Evolutionary conservation across 257 asterid genomes (phyloP).

Genomic region (Knoxia roxburghii): DNA sequence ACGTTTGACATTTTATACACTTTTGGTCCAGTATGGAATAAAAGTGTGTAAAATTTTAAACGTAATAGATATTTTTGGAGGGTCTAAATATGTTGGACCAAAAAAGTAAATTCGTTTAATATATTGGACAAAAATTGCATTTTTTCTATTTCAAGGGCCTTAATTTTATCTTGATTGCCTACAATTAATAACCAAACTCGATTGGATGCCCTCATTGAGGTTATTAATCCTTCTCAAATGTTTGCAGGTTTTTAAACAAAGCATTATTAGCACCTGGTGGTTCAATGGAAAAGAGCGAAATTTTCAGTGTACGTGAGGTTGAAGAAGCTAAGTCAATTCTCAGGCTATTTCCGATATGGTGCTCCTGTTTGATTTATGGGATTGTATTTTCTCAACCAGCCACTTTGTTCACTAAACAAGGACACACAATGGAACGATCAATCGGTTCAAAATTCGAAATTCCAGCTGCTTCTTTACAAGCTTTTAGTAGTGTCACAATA

Average conservation of each 20-base stretch:
- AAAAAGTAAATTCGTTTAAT: too few relatives aligned
- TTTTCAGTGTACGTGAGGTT: constrained; percentile 2
- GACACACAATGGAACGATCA: constrained; percentile 24
- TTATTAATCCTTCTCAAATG: neutral
- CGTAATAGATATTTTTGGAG: too few relatives aligned
- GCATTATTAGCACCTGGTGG: constrained; percentile 4
- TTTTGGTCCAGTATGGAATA: too few relatives aligned
- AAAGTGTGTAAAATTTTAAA: too few relatives aligned
- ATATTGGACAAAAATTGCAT: too few relatives aligned
- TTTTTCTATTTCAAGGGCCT: too few relatives aligned
- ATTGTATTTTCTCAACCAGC: constrained; percentile 26
- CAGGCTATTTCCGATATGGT: constrained; percentile 29
- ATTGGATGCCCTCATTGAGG: too few relatives aligned
- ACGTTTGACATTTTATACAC: too few relatives aligned
- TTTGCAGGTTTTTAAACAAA: constrained; percentile 4
- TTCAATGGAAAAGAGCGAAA: neutral
- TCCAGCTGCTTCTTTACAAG: constrained; percentile 11
- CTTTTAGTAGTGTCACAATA: constrained; percentile 7
- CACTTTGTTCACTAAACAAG: constrained; percentile 30
- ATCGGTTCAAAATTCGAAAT: constrained; percentile 17
- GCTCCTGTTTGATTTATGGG: constrained; percentile 23
- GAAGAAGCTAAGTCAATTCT: constrained; percentile 17
- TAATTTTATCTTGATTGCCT: too few relatives aligned
- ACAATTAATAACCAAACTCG: too few relatives aligned
- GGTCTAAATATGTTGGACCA: too few relatives aligned